Percentiles rank a stretch among this genome's conserved stretches.
These are phyloP conservation scores for Hymenoscyphus fructigenus DNA, from an alignment of 2,329 filamentous ascomycete species.

Conservation along the genomic window DNA sequence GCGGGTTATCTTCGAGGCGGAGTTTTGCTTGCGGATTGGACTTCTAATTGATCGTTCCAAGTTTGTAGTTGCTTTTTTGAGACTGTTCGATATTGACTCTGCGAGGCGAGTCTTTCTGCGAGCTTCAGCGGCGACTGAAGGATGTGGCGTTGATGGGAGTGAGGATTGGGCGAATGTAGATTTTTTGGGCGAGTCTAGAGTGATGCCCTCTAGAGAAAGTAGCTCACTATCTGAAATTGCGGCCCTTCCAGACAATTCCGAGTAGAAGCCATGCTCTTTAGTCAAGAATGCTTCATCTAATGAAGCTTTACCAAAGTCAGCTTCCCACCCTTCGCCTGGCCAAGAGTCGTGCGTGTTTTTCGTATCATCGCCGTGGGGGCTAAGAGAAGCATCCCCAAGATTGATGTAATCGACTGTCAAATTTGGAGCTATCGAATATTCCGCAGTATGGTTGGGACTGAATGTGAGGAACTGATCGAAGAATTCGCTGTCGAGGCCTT, in stretches of 20 bases:
- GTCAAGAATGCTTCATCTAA: slow-evolving; percentile 9
- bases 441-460: slow-evolving; percentile 47
- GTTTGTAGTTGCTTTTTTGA: slow-evolving; percentile 38
- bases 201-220: slow-evolving; percentile 34
- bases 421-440: slow-evolving; percentile 47
- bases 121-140: slow-evolving; percentile 11
- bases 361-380: slow-evolving; percentile 23
- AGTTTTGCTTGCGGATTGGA: slow-evolving; percentile 40
- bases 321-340: slow-evolving; percentile 23
- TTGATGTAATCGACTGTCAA: slow-evolving; percentile 44
- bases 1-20: slow-evolving; percentile 32
- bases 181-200: slow-evolving; percentile 29
- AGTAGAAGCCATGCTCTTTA: slow-evolving; percentile 27
- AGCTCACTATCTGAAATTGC: slow-evolving; percentile 36
- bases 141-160: slow-evolving; percentile 29
- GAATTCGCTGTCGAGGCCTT: slow-evolving; percentile 58
- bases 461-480: slow-evolving; percentile 64
- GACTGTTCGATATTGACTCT: slow-evolving; percentile 48
- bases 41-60: slow-evolving; percentile 38
- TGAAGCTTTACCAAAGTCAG: slow-evolving; percentile 22
- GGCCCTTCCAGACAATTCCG: slow-evolving; percentile 31
- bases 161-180: slow-evolving; percentile 20
- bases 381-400: slow-evolving; percentile 21
- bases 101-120: slow-evolving; percentile 28
- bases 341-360: slow-evolving; percentile 15